phyloP scores from a whole-genome alignment of 1,284 basidiomycete genomes.

The Pulchroboletus neoregius region DNA sequence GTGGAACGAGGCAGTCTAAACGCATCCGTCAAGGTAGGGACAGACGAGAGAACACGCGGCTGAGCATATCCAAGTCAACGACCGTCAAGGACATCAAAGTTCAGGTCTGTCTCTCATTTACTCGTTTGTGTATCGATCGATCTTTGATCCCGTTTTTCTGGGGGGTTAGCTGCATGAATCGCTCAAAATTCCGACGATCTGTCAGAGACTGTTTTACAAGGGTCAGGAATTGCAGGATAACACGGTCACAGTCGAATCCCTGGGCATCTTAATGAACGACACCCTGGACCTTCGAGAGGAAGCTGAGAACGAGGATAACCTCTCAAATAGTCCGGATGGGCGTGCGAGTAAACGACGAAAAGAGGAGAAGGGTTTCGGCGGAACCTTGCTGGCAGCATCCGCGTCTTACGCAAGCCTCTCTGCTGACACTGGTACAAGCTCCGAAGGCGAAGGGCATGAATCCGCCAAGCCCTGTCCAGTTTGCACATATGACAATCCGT shows the following conservation, averaged over 20 bases:
- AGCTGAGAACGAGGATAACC: slow-evolving; percentile 52
- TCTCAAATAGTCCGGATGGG: slow-evolving; percentile 49
- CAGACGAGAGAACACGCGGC: slow-evolving; percentile 44
- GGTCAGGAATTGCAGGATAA: slow-evolving; percentile 64
- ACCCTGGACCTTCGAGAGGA: slow-evolving; percentile 62
- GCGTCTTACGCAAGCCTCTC: slow-evolving; percentile 29
- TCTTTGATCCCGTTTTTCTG: neutral
- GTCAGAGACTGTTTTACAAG: slow-evolving; percentile 63
- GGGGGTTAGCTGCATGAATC: slow-evolving; percentile 50
- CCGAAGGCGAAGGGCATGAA: slow-evolving; percentile 34
- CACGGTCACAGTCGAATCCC: slow-evolving; percentile 49
- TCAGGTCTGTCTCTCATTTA: slow-evolving; percentile 43
- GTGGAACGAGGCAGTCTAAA: slow-evolving; percentile 56
- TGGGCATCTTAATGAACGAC: slow-evolving; percentile 65
- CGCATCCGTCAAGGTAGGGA: slow-evolving; percentile 57
- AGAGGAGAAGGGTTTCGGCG: slow-evolving; percentile 70
- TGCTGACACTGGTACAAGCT: slow-evolving; percentile 33
- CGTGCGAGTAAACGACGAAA: slow-evolving; percentile 42
- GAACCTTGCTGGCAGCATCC: slow-evolving; percentile 51
- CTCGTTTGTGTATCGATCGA: slow-evolving; percentile 4
- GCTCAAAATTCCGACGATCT: slow-evolving; percentile 65
- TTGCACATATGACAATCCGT: slow-evolving; percentile 44
- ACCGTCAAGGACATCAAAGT: slow-evolving; percentile 76
- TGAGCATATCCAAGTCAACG: slow-evolving; percentile 59
- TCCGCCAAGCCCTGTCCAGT: slow-evolving; percentile 37